These are phyloP conservation scores for Tulasnella sp. DNA, from an alignment of 768 basidiomycete species.

Conservation along the genomic window DNA sequence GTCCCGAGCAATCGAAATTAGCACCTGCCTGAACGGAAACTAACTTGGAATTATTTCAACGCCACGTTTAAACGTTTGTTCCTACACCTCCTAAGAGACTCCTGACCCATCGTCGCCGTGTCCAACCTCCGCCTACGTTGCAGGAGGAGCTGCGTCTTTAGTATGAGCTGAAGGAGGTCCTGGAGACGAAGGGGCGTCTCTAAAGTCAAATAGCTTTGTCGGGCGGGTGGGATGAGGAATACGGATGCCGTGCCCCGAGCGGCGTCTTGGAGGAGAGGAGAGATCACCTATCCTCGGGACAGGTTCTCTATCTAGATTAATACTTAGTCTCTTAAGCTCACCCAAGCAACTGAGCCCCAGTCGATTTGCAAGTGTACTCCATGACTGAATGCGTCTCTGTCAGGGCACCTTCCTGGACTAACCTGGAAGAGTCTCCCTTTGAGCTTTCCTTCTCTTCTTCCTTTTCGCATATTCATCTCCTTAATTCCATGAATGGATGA, in stretches of 20 bases:
- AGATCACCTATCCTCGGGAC: constrained; percentile 9
- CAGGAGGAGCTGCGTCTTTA: background rate
- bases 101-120: constrained; percentile 8
- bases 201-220: background rate
- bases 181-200: background rate
- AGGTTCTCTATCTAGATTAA: background rate
- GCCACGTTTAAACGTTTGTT: constrained; percentile 1
- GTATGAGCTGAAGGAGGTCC: background rate
- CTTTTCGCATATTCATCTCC: constrained; percentile 6
- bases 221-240: constrained; percentile 5
- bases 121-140: background rate
- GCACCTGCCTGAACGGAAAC: background rate
- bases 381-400: constrained; percentile 3
- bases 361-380: constrained; percentile 22
- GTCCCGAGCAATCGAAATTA: background rate
- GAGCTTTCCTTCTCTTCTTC: background rate
- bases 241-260: constrained; percentile 17
- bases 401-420: constrained; percentile 14
- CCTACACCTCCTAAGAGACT: background rate
- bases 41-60: background rate
- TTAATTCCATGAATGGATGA: constrained; percentile 15
- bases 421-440: background rate
- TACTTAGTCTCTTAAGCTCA: constrained; percentile 25
- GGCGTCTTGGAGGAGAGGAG: constrained; percentile 19
- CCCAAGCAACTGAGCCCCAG: constrained; percentile 24